Evolutionary conservation across 768 basidiomycete genomes (phyloP).

Genomic region (Russula brevipes): DNA sequence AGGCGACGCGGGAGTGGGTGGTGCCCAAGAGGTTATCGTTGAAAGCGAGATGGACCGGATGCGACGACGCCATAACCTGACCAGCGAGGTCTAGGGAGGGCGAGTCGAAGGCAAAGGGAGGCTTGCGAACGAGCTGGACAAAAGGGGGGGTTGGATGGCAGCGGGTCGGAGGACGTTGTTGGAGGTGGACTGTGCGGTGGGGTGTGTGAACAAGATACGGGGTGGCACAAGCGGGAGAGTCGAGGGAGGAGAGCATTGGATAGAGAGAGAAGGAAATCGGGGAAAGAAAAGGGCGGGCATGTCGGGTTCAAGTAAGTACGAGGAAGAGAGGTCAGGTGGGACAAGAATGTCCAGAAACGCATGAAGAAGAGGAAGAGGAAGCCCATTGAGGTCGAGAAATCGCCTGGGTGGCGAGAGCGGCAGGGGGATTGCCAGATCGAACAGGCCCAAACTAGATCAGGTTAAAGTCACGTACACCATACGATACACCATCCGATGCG

Average conservation of each 20-base stretch:
- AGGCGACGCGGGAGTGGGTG: neutral
- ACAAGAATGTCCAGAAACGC: slow-evolving; percentile 17
- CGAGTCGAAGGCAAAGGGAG: neutral
- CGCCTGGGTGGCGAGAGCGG: neutral
- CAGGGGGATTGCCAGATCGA: slow-evolving; percentile 3
- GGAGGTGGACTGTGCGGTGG: neutral
- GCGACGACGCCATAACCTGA: neutral
- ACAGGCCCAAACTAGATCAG: slow-evolving; percentile 12
- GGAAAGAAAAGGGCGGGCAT: slow-evolving; percentile 7
- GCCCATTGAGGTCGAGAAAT: slow-evolving; percentile 1
- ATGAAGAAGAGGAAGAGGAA: slow-evolving; percentile 6
- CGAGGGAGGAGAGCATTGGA: neutral
- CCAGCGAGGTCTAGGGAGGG: slow-evolving; percentile 1
- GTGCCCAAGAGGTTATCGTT: neutral
- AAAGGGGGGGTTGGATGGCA: slow-evolving; percentile 3
- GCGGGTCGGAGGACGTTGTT: neutral
- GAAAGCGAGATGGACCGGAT: slow-evolving; percentile 2
- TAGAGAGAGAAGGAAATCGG: neutral
- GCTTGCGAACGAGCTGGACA: neutral
- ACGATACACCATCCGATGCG: slow-evolving; percentile 15
- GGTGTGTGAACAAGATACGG: neutral
- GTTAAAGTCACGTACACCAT: slow-evolving; percentile 16
- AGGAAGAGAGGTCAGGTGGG: slow-evolving; percentile 17
- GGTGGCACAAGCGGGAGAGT: neutral
- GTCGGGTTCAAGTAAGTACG: slow-evolving; percentile 13